Evolutionary conservation across 106 monocot species (phyloP).

Genomic region (Acorus calamus): DNA sequence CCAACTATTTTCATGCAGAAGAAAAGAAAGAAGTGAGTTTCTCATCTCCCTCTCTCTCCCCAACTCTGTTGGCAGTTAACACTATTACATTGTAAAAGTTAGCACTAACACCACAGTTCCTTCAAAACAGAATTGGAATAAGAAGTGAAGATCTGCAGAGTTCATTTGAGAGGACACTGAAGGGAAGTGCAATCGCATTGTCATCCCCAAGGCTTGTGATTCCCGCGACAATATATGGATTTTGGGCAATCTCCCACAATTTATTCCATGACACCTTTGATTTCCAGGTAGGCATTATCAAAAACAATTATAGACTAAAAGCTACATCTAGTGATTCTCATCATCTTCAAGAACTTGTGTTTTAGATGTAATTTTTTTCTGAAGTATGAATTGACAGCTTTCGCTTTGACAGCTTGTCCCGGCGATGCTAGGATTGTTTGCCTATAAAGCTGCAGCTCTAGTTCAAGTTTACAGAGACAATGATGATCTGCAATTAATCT

Average conservation of each 20-base stretch:
- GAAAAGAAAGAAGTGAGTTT: conserved; percentile 61
- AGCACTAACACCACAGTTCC: conserved; percentile 1
- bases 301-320: not conserved
- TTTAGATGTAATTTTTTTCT: not conserved
- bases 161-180: conserved; percentile 45
- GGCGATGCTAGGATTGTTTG: conserved; percentile 85
- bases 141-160: conserved; percentile 72
- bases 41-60: not conserved
- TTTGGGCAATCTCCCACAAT: conserved; percentile 65
- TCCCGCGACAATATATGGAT: conserved; percentile 73
- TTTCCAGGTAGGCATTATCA: conserved; percentile 50
- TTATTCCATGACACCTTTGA: conserved; percentile 41
- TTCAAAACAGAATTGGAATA: conserved; percentile 60
- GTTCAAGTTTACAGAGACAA: conserved; percentile 98
- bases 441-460: conserved; percentile 90
- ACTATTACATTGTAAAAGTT: not conserved
- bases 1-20: conserved; percentile 61
- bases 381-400: not conserved
- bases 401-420: conserved; percentile 53
- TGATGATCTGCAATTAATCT: conserved; percentile 42
- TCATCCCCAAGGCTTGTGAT: conserved; percentile 89
- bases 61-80: not conserved
- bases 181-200: conserved; percentile 52
- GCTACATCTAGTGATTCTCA: not conserved
- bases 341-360: not conserved